Evolutionary conservation across 768 basidiomycete genomes (phyloP).

Genomic region (Leccinum truebloodii): DNA sequence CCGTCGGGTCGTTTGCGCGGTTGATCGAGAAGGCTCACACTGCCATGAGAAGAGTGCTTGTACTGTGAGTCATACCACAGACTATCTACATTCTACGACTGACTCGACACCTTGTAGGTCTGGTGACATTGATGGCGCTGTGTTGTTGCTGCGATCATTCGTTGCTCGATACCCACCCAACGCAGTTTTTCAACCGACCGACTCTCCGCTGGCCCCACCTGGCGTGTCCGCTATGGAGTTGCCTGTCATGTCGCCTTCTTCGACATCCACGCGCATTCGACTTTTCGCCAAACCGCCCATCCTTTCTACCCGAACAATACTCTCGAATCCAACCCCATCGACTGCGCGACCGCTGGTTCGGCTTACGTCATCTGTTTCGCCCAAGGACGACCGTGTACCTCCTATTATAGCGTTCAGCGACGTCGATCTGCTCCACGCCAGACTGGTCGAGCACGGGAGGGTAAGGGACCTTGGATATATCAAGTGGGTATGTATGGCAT

Average conservation of each 20-base stretch:
- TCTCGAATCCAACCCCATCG: conserved; percentile 33
- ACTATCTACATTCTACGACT: conserved; percentile 4
- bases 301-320: conserved; percentile 58
- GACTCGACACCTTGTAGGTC: conserved; percentile 36
- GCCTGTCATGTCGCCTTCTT: neutral
- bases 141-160: conserved; percentile 62
- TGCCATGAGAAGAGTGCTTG: conserved; percentile 64
- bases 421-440: conserved; percentile 76
- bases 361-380: conserved; percentile 54
- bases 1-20: conserved; percentile 37
- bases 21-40: conserved; percentile 68
- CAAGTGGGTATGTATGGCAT: conserved; percentile 72
- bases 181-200: conserved; percentile 41
- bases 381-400: conserved; percentile 78
- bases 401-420: conserved; percentile 78
- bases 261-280: conserved; percentile 8
- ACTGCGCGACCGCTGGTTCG: conserved; percentile 66
- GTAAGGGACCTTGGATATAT: conserved; percentile 61
- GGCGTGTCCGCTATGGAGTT: neutral
- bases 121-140: conserved; percentile 50
- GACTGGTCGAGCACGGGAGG: conserved; percentile 50
- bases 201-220: neutral
- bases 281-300: conserved; percentile 45
- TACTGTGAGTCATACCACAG: conserved; percentile 50
- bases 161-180: conserved; percentile 63